Conservation (phyloP, 495 filamentous ascomycete species). For the Pyronema omphalodes region DNA sequence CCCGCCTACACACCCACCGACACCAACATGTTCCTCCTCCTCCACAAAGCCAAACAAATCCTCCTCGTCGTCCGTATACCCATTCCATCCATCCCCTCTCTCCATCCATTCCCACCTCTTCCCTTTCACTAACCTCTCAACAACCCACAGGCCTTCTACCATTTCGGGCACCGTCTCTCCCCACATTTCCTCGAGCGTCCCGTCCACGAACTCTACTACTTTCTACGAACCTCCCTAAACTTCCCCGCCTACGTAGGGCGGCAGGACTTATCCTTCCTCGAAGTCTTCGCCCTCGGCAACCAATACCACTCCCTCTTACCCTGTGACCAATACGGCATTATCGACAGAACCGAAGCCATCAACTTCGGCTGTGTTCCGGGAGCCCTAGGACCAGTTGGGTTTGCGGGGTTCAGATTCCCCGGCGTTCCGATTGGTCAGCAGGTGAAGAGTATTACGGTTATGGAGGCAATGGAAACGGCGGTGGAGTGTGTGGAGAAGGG, state of each 20-base stretch:
- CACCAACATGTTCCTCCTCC: not conserved
- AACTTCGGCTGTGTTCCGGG: not conserved
- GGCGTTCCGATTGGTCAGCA: too few species aligned
- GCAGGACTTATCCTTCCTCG: not conserved
- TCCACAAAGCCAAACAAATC: not conserved
- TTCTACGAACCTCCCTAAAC: not conserved
- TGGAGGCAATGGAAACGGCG: not conserved
- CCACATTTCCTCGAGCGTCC: not conserved
- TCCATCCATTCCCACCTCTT: not conserved
- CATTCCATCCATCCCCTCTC: not conserved
- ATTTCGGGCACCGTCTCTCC: not conserved
- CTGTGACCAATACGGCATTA: not conserved
- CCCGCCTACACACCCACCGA: not conserved
- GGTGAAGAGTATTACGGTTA: not conserved
- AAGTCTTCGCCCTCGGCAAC: not conserved
- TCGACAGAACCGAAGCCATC: not conserved
- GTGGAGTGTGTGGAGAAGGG: not conserved
- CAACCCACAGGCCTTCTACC: not conserved
- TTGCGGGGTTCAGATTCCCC: too few species aligned
- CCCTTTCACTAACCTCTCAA: too few species aligned
- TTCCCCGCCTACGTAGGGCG: not conserved
- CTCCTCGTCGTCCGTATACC: not conserved
- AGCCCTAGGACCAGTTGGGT: too few species aligned
- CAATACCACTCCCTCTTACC: not conserved
- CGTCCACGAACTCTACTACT: not conserved